Base-by-base conservation (phyloP, 2,329 filamentous ascomycete genomes). In the Cordyceps pruinosa region DNA sequence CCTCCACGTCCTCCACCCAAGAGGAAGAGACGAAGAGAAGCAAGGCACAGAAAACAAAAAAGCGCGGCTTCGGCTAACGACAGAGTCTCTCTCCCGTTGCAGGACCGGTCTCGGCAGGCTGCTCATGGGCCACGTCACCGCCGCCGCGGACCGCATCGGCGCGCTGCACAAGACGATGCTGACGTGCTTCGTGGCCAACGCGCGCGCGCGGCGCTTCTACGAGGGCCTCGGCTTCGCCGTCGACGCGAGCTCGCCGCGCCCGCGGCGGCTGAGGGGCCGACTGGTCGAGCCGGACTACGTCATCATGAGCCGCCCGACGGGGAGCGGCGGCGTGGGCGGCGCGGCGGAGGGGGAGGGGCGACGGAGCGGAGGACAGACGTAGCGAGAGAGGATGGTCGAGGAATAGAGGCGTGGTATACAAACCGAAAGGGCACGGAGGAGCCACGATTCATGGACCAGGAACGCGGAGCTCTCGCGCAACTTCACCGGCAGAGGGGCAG, bases 161-260 rank as follows among this genome's bases (percentile, higher is more conserved):
- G 74, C 75, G 1, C 75, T 87, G 46, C 69, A 74, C 23, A 90
- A 90, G 70, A 76, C 84, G 46, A 91, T 91, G 88, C 73, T 91
- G 64, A 90, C 87, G 1, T 88, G 87, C 65, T 90, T 89, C 65
- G 69, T 78, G 52, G 75, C 76, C 60, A 91, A 91, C 65, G 62
- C 70, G 32, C 69, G 70, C 2, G 88, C 80, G 0, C 70, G 80
- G 41, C 66, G 62, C 3, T 87, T 90, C 63, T 91, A 91, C 69
- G 69, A 74, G 47, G 79, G 74, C 59, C 68, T 83, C 13, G 87
- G 86, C 0, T 86, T 82, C 64, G 69, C 61, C 37, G 74, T 70
- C 45, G 84, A 87, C 62, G 76, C 75, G 9, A 78, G 75, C 49
- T 84, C 83, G 15, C 84, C 84, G 0, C 66, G 66, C 35, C 75